These are phyloP conservation scores for Chaetomiaceae sp. DNA, from an alignment of 2,329 filamentous ascomycete genomes.

Conservation along the genomic window DNA sequence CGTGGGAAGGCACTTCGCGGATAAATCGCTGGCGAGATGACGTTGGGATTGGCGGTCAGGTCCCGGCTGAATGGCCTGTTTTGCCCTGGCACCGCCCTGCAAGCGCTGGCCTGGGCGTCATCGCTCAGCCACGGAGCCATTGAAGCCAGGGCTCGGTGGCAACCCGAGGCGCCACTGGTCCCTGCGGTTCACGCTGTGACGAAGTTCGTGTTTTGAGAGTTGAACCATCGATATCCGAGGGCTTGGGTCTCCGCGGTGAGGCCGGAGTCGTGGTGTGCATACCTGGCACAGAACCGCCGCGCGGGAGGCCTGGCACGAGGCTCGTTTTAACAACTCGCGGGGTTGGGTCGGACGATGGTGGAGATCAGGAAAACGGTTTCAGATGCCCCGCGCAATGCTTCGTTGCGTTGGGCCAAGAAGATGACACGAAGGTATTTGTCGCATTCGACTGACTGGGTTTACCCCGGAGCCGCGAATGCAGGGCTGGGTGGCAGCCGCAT, in stretches of 20 bases:
- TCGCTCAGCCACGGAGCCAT: too few relatives aligned
- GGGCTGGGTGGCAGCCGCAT: conserved; percentile 1
- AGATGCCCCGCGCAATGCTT: not conserved
- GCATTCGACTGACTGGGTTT: not conserved
- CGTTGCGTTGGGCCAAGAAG: not conserved
- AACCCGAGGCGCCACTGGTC: not conserved
- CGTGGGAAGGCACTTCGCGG: not conserved
- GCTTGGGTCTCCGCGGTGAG: too few relatives aligned
- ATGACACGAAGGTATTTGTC: conserved; percentile 4
- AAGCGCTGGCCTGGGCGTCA: too few relatives aligned
- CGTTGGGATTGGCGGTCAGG: not conserved
- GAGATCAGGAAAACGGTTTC: not conserved
- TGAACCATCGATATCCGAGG: not conserved
- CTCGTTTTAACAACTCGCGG: not conserved
- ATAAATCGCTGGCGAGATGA: not conserved
- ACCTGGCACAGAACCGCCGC: too few relatives aligned
- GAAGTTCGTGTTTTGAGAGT: not conserved
- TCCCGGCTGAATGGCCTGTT: not conserved
- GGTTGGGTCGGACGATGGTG: not conserved
- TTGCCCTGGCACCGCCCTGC: not conserved
- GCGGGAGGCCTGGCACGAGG: not conserved
- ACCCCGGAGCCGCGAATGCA: not conserved
- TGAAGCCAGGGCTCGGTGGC: too few relatives aligned
- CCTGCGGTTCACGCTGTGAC: too few relatives aligned
- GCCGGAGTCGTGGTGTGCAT: too few relatives aligned